Evolutionary conservation across 257 asterid genomes (phyloP).

Genomic region (Mentha longifolia): DNA sequence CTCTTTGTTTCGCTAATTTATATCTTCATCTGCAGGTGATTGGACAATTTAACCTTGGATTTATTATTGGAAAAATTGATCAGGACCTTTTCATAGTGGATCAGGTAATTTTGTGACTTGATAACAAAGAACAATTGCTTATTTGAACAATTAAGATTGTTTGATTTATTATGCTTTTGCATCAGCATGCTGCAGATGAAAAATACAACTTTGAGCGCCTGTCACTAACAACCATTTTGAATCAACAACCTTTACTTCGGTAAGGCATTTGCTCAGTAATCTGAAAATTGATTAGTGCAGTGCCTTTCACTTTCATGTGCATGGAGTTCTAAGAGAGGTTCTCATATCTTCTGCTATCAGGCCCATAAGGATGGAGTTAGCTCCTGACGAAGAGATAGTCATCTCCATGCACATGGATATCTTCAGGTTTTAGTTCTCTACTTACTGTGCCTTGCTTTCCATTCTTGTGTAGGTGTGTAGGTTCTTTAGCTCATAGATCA

Average conservation of each 20-base stretch:
- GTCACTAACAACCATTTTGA: slow-evolving; percentile 80
- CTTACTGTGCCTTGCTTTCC: slow-evolving; percentile 3
- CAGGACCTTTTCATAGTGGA: slow-evolving; percentile 95
- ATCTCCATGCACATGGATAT: slow-evolving; percentile 87
- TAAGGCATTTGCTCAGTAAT: slow-evolving; percentile 40
- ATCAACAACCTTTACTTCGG: slow-evolving; percentile 97
- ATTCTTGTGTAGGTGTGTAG: slow-evolving; percentile 20
- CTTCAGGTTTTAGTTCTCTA: slow-evolving; percentile 61
- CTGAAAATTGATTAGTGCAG: slow-evolving; percentile 27
- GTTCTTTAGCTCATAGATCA: slow-evolving; percentile 28
- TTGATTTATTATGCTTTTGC: slow-evolving; percentile 31
- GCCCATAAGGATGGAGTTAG: slow-evolving; percentile 80
- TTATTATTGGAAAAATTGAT: slow-evolving; percentile 84
- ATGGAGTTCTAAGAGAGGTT: slow-evolving; percentile 12
- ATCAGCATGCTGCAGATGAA: slow-evolving; percentile 99
- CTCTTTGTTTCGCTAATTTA: slow-evolving; percentile 23
- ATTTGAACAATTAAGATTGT: slow-evolving; percentile 12
- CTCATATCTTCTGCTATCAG: slow-evolving; percentile 47
- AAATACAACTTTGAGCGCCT: slow-evolving; percentile 86
- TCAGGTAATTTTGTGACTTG: slow-evolving; percentile 62
- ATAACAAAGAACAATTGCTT: slow-evolving; percentile 1
- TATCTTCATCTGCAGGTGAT: slow-evolving; percentile 63
- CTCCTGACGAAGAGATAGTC: slow-evolving; percentile 96
- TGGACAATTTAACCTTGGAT: slow-evolving; percentile 98
- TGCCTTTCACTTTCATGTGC: slow-evolving; percentile 26